Evolutionary conservation across 2,329 filamentous ascomycete species (phyloP).

Genomic region (Teratosphaeria nubilosa): DNA sequence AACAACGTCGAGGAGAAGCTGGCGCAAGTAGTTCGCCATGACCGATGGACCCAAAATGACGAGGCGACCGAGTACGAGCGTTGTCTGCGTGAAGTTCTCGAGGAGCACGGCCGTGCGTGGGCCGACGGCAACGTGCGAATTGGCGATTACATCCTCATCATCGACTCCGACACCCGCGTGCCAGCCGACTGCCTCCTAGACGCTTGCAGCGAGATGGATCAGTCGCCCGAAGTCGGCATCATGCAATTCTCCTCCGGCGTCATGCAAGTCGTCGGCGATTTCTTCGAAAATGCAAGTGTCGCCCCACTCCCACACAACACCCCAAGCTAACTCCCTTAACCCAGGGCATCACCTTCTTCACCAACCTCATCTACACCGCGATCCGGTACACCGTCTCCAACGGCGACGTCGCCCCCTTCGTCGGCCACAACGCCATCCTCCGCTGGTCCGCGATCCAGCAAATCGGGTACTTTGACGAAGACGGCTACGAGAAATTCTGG

Average conservation of each 20-base stretch:
- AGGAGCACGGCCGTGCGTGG: constrained; percentile 47
- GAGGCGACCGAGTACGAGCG: constrained; percentile 40
- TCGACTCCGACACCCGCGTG: constrained; percentile 61
- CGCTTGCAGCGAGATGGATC: constrained; percentile 61
- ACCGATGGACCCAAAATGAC: constrained; percentile 27
- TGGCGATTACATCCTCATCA: constrained; percentile 55
- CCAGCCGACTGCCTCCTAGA: constrained; percentile 58
- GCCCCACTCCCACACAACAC: not conserved
- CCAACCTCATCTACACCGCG: constrained; percentile 64
- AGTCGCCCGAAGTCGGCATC: constrained; percentile 59
- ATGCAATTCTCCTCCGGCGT: constrained; percentile 64
- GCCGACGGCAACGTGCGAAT: constrained; percentile 52
- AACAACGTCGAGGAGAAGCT: constrained; percentile 54
- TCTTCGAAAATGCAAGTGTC: constrained; percentile 56
- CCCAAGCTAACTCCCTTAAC: not conserved
- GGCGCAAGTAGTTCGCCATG: constrained; percentile 26
- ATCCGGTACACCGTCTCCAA: constrained; percentile 61
- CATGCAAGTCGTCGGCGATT: constrained; percentile 63
- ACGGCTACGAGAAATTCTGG: constrained; percentile 57
- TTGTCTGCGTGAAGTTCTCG: constrained; percentile 41
- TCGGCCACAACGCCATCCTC: constrained; percentile 67
- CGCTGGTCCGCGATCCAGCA: constrained; percentile 57
- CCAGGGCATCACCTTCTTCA: constrained; percentile 59
- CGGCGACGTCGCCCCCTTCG: constrained; percentile 64
- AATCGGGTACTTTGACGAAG: constrained; percentile 45